phyloP scores from a whole-genome alignment of 352 stramenopile species.

The Globisporangium splendens region DNA sequence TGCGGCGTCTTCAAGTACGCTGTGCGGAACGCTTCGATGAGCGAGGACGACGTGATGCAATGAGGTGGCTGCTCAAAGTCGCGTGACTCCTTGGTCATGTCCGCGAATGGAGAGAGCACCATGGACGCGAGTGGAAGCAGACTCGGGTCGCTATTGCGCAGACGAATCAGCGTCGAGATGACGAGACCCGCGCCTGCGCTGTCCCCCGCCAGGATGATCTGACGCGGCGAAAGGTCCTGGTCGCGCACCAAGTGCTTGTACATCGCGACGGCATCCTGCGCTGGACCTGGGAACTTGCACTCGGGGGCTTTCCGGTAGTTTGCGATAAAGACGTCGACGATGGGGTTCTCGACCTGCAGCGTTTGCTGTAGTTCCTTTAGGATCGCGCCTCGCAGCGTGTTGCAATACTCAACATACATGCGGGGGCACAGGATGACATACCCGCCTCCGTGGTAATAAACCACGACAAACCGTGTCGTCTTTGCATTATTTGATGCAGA shows the following conservation, averaged over 20 bases:
- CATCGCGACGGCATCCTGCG: slow-evolving; percentile 20
- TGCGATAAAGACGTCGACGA: slow-evolving; percentile 22
- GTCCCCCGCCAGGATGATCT: slow-evolving; percentile 27
- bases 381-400: slow-evolving; percentile 12
- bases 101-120: slow-evolving; percentile 15
- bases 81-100: slow-evolving; percentile 16
- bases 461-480: slow-evolving; percentile 21
- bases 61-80: neutral
- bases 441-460: slow-evolving; percentile 39
- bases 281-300: slow-evolving; percentile 19
- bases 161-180: slow-evolving; percentile 25
- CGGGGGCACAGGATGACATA: slow-evolving; percentile 23
- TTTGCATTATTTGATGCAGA: slow-evolving; percentile 5
- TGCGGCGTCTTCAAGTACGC: slow-evolving; percentile 8
- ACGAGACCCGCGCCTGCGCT: slow-evolving; percentile 24
- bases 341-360: slow-evolving; percentile 10
- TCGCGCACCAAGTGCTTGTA: slow-evolving; percentile 23
- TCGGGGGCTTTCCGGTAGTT: slow-evolving; percentile 31
- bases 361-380: slow-evolving; percentile 9
- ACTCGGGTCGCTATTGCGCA: slow-evolving; percentile 14
- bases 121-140: slow-evolving; percentile 19
- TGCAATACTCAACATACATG: slow-evolving; percentile 19
- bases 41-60: slow-evolving; percentile 7
- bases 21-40: slow-evolving; percentile 2
- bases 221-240: slow-evolving; percentile 8